These are phyloP conservation scores for Solanum lignicaule DNA, from an alignment of 257 asterid species.

Conservation along the genomic window DNA sequence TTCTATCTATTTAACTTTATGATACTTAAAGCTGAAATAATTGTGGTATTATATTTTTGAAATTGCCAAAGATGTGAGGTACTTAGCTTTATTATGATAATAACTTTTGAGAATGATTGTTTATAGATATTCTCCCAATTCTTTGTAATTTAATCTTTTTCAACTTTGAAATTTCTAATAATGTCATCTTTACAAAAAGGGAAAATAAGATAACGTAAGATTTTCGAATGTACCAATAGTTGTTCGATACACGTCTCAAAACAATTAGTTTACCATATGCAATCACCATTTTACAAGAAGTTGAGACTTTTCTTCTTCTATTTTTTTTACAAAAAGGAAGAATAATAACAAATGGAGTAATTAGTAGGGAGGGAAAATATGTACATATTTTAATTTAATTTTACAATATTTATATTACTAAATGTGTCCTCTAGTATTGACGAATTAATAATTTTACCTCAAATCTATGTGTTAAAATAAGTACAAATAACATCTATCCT, in stretches of 20 bases:
- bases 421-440: background rate
- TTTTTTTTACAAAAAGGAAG: background rate
- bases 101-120: background rate
- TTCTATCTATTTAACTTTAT: background rate
- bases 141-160: background rate
- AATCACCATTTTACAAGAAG: background rate
- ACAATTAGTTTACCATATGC: background rate
- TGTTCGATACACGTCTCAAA: background rate
- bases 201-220: background rate
- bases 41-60: background rate
- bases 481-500: background rate
- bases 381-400: background rate
- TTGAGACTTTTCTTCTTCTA: background rate
- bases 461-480: background rate
- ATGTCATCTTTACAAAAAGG: background rate
- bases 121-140: background rate
- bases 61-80: background rate
- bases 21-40: background rate
- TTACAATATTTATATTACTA: background rate
- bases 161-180: background rate
- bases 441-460: background rate
- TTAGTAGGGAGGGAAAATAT: background rate
- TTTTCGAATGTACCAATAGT: background rate
- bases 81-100: background rate
- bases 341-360: background rate